phyloP scores from a whole-genome alignment of 1,284 basidiomycete genomes.

The Boletellus deceptivus region DNA sequence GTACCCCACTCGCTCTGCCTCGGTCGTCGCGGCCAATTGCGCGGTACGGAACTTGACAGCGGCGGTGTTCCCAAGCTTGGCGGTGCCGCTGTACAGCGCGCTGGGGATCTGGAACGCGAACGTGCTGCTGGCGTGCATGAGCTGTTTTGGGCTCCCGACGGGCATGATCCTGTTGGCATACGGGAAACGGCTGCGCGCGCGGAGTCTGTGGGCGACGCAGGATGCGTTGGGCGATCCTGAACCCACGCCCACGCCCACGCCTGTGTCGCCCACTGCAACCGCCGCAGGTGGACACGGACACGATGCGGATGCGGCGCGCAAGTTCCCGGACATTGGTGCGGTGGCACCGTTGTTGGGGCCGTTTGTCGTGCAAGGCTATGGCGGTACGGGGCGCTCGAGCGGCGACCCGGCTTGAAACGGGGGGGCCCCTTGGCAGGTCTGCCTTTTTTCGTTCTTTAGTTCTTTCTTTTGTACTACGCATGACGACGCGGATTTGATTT shows the following conservation, averaged over 20 bases:
- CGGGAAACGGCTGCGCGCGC: slow-evolving; percentile 21
- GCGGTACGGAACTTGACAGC: slow-evolving; percentile 23
- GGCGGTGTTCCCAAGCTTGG: slow-evolving; percentile 25
- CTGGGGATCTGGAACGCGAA: slow-evolving; percentile 22
- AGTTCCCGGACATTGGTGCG: not conserved
- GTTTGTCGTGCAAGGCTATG: slow-evolving; percentile 11
- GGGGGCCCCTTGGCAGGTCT: no score
- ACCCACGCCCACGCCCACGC: not conserved
- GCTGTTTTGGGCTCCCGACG: slow-evolving; percentile 24
- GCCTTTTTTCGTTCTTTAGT: no score
- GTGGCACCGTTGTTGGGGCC: slow-evolving; percentile 18
- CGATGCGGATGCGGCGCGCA: not conserved
- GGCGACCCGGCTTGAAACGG: no score
- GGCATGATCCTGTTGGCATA: slow-evolving; percentile 21
- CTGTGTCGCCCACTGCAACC: not conserved
- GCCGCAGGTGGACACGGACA: not conserved
- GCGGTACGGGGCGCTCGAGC: slow-evolving; percentile 8
- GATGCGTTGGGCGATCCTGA: slow-evolving; percentile 5
- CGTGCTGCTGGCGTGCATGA: slow-evolving; percentile 20
- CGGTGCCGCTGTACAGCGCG: slow-evolving; percentile 20
- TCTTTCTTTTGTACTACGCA: no score
- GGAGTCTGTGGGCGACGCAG: slow-evolving; percentile 28
- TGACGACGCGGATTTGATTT: no score
- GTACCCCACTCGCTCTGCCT: slow-evolving; percentile 28
- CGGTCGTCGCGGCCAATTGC: slow-evolving; percentile 29